Evolutionary conservation across 2,329 filamentous ascomycete genomes (phyloP), one percentile per base, ranked within the genome.

Genomic region (Samsoniella hepiali): DNA sequence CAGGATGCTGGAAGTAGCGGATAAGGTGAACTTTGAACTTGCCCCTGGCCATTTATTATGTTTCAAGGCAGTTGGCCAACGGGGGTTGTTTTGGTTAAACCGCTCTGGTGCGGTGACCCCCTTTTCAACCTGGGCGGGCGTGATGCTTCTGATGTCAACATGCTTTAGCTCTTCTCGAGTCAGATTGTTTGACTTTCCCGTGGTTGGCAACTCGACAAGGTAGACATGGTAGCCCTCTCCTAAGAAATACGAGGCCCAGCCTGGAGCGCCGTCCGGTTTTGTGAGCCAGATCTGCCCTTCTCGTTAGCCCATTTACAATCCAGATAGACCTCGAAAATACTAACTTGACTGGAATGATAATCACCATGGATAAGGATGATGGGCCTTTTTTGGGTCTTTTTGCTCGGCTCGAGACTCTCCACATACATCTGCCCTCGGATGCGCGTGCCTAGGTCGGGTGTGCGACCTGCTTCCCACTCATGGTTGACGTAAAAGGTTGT

Each of bases 201-300:
- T 73, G 0, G 72, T 72, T 8, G 79, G 75, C 11, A 79, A 70
- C 58, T 83, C 79, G 5, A 77, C 72, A 8, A 82, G 63, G 64
- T 78, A 80, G 10, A 83, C 76, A 2, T 70, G 70, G 56, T 78
- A 78, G 3, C 80, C 80, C 31, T 73, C 66, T 0, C 67, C 66
- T 1, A 80, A 67, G 54, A 83, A 83, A 59, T 71, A 78, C 0
- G 76, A 75, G 0, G 79, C 77, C 81, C 81, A 83, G 9, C 80
- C 80, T 1, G 73, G 72, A 1, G 72, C 67, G 15, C 76, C 75
- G 62, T 83, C 80, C 6, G 82, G 81, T 22, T 81, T 84, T 44
- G 77, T 77, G 15, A 78, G 68, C 74, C 75, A 80, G 55, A 77
- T 69, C 75, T 78, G 56, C 54, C 40, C 10, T 62, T 47, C 3